phyloP scores from a whole-genome alignment of 441 rosid genomes.

The Corymbia calophylla region DNA sequence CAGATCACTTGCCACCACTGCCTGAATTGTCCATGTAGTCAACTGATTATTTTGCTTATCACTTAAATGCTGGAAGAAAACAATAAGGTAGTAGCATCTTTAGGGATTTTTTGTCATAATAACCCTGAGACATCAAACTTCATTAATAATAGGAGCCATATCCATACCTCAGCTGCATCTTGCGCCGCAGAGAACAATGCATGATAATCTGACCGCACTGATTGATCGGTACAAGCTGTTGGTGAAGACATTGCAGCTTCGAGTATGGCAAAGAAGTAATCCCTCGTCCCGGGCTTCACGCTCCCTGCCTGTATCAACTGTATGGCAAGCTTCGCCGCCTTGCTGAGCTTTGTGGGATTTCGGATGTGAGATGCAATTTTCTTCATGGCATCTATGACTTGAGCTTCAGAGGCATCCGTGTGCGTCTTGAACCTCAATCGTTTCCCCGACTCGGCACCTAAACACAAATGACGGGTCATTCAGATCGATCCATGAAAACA shows the following conservation, averaged over 20 bases:
- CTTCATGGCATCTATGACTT: slow-evolving; percentile 86
- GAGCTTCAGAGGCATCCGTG: slow-evolving; percentile 75
- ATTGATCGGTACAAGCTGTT: slow-evolving; percentile 64
- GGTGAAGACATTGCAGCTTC: slow-evolving; percentile 77
- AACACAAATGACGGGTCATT: neutral
- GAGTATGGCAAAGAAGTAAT: slow-evolving; percentile 62
- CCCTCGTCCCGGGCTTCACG: slow-evolving; percentile 71
- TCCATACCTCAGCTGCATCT: slow-evolving; percentile 62
- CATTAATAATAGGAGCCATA: neutral
- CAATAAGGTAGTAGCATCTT: slow-evolving; percentile 2
- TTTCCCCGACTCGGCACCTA: slow-evolving; percentile 26
- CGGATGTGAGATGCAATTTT: slow-evolving; percentile 81
- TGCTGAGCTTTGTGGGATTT: slow-evolving; percentile 63
- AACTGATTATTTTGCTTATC: slow-evolving; percentile 67
- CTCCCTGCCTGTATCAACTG: slow-evolving; percentile 86
- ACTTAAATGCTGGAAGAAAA: slow-evolving; percentile 47
- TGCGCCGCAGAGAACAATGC: slow-evolving; percentile 77
- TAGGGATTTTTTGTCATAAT: neutral
- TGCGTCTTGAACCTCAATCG: slow-evolving; percentile 86
- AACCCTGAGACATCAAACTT: neutral
- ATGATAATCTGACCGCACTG: slow-evolving; percentile 58
- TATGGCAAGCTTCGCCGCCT: slow-evolving; percentile 86
- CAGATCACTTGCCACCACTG: slow-evolving; percentile 87
- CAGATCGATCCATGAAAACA: neutral
- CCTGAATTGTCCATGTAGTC: slow-evolving; percentile 55